Evolutionary conservation across 2,329 filamentous ascomycete species (phyloP), one percentile per base, ranked within the genome.

Genomic region (Teratosphaeria destructans): DNA sequence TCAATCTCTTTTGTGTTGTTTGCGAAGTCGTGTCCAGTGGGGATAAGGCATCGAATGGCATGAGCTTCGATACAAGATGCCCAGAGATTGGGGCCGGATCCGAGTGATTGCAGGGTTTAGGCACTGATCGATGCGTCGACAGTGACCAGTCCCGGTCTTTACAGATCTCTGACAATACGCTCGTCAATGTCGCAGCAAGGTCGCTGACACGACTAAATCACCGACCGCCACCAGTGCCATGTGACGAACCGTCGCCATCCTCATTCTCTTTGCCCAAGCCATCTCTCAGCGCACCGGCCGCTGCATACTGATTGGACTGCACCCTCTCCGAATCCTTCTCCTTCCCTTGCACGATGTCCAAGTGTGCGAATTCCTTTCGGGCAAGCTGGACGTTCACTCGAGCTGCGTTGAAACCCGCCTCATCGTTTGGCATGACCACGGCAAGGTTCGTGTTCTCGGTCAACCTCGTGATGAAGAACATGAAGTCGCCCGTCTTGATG

Each of bases 361-460:
- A 76, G 66, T 84, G 82, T n/a, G 80, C 79, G 71, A 97, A 96
- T 65, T 89, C 88, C 66, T 89, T 85, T 54, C 90, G 82, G 0
- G 91, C 92, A 60, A 95, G 87, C 74, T 90, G 86, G 65, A 93
- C 94, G 71, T 96, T 96, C 65, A 96, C 80, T 73, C 94, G 85
- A 12, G 92, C 92, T 57, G 89, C 85, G 68, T 97, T 96, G 78
- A 95, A 95, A 5, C 89, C 83, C 23, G 90, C 89, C 74, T 97
- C 93, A 27, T 92, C 92, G 0, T 93, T 91, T 0, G 94, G 92
- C 65, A 96, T 84, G 39, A 95, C 87, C 8, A 95, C 90, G 70
- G 95, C 90, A 61, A 99, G 86, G 70, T 97, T 97, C 2, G 94
- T 99, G 75, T 99, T 99, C 57, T 94, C 95, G 2, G 94, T 99